A percentile compares a stretch with the other conserved stretches of the same genome.
Conservation (phyloP, 106 monocot species). For the Allium cepa region DNA sequence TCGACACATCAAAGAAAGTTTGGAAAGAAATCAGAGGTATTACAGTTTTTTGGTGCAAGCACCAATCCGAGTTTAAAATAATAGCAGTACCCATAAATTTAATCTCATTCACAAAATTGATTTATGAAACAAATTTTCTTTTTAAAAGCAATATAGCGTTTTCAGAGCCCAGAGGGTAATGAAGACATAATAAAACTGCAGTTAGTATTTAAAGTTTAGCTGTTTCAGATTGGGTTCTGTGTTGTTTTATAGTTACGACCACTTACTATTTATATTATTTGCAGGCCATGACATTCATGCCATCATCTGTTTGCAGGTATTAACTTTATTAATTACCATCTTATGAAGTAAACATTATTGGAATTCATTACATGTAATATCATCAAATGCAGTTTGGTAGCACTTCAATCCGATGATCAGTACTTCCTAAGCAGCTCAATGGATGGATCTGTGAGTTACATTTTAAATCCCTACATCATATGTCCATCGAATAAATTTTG, state of each 20-base stretch:
- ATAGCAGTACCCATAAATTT: no score
- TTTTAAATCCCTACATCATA: neutral
- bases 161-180: no score
- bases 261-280: conserved; percentile 9
- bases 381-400: conserved; percentile 45
- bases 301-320: conserved; percentile 87
- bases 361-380: neutral
- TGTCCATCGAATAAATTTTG: neutral
- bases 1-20: neutral
- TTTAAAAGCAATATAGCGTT: no score
- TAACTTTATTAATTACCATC: neutral
- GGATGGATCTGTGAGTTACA: conserved; percentile 83
- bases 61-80: no score
- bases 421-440: conserved; percentile 87
- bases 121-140: no score
- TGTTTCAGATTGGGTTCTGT: no score
- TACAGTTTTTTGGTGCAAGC: no score
- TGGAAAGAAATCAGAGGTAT: no score
- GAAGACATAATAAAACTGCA: no score
- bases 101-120: no score
- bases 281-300: conserved; percentile 42
- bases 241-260: no score
- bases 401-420: conserved; percentile 65
- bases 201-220: no score
- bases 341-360: neutral